These are phyloP conservation scores for Xylaria sp. DNA, from an alignment of 2,329 filamentous ascomycete genomes.

Conservation along the genomic window DNA sequence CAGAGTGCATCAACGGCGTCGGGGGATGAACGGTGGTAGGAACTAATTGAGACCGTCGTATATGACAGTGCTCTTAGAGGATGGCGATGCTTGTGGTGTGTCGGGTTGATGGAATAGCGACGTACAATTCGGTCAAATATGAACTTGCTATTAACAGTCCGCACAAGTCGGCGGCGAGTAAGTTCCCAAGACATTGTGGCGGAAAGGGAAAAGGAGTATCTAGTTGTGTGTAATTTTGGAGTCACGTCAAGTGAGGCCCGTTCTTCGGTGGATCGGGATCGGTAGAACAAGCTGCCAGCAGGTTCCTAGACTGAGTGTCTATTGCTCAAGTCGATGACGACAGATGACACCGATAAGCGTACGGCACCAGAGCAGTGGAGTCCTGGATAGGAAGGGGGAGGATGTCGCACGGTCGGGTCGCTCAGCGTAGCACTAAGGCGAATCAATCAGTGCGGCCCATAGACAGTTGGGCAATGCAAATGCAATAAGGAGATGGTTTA, in stretches of 20 bases:
- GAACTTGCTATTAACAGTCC: constrained; percentile 72
- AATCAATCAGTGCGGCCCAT: neutral
- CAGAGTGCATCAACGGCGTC: neutral
- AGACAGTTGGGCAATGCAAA: neutral
- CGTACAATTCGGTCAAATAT: constrained; percentile 76
- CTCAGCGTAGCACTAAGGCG: neutral
- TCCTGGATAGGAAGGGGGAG: neutral
- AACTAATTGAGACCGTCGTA: neutral
- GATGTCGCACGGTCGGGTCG: constrained; percentile 14
- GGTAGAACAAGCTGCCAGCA: constrained; percentile 1
- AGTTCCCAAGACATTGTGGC: constrained; percentile 63
- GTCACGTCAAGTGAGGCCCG: constrained; percentile 6
- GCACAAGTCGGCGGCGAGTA: constrained; percentile 64
- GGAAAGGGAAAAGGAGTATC: neutral
- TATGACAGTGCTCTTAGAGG: neutral
- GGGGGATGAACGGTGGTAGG: constrained; percentile 8
- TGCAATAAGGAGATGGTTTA: neutral
- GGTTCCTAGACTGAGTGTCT: neutral
- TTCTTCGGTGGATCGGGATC: constrained; percentile 17
- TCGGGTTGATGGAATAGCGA: constrained; percentile 34
- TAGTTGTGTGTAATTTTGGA: neutral
- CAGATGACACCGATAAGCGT: constrained; percentile 18
- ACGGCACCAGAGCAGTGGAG: neutral
- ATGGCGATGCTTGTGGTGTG: neutral
- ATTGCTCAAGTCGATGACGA: constrained; percentile 20